A percentile compares a stretch with the other conserved stretches of the same genome.
These are phyloP conservation scores for Nothomitra cinnamomea DNA, from an alignment of 2,329 filamentous ascomycete genomes.

Conservation along the genomic window DNA sequence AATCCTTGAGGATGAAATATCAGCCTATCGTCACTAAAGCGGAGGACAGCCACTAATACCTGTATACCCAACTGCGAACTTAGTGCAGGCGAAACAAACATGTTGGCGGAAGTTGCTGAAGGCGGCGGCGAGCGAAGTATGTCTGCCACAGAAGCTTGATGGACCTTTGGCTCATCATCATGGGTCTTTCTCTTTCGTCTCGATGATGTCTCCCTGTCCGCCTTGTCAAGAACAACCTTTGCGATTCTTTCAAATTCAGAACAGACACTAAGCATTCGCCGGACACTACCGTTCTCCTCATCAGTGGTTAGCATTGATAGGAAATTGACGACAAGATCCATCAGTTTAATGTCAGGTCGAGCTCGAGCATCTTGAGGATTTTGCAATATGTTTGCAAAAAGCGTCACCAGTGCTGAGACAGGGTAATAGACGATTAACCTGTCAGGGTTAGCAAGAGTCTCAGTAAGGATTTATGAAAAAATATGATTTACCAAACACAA, in stretches of 20 bases:
- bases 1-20: background rate
- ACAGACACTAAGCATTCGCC: slow-evolving; percentile 85
- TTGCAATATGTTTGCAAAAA: slow-evolving; percentile 93
- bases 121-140: slow-evolving; percentile 7
- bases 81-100: background rate
- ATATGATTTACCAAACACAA: slow-evolving; percentile 69
- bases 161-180: slow-evolving; percentile 27
- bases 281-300: slow-evolving; percentile 76
- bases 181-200: slow-evolving; percentile 72
- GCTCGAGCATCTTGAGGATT: slow-evolving; percentile 83
- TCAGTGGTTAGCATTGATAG: slow-evolving; percentile 78
- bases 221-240: slow-evolving; percentile 75
- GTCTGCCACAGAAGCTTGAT: slow-evolving; percentile 7
- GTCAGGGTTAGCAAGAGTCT: slow-evolving; percentile 17
- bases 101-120: background rate
- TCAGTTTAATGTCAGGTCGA: slow-evolving; percentile 73
- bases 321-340: slow-evolving; percentile 87
- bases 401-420: slow-evolving; percentile 80
- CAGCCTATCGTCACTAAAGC: background rate
- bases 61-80: background rate
- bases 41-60: background rate
- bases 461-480: background rate
- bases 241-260: slow-evolving; percentile 95
- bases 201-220: slow-evolving; percentile 66
- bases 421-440: slow-evolving; percentile 92